A percentile compares a stretch with the other conserved stretches of the same genome.
Evolutionary conservation across 352 stramenopile species (phyloP).

Genomic region (Thraustochytrium aureum): DNA sequence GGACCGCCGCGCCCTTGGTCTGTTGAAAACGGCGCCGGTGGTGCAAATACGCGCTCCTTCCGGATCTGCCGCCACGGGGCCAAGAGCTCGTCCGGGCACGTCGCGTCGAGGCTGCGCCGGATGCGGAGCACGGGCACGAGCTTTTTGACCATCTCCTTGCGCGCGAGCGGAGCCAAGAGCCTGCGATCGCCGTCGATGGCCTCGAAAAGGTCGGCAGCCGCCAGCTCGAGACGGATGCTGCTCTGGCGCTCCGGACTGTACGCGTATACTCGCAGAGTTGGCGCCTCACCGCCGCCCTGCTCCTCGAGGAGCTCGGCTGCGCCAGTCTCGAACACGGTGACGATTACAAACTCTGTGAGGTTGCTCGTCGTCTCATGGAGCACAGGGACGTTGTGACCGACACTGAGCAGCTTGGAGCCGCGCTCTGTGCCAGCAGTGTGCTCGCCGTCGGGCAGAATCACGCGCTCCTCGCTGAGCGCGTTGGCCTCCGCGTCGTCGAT

Average conservation of each 20-base stretch:
- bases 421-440: background rate
- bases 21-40: background rate
- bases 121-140: conserved; percentile 33
- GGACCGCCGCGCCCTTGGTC: background rate
- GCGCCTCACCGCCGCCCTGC: conserved; percentile 23
- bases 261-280: conserved; percentile 12
- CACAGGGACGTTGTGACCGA: background rate
- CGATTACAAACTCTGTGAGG: conserved; percentile 4
- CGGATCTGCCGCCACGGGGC: conserved; percentile 29
- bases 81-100: background rate
- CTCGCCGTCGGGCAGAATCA: background rate
- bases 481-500: background rate
- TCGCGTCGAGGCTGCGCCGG: conserved; percentile 6
- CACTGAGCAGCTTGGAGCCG: conserved; percentile 37
- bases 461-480: background rate
- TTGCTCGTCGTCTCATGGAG: background rate
- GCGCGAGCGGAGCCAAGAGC: conserved; percentile 9
- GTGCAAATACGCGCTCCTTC: conserved; percentile 8
- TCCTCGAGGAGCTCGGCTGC: conserved; percentile 14
- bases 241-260: conserved; percentile 41
- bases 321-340: conserved; percentile 32
- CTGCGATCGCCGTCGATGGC: conserved; percentile 18
- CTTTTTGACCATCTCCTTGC: conserved; percentile 12
- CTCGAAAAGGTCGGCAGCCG: conserved; percentile 19
- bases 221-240: conserved; percentile 1